Evolutionary conservation across 2,329 filamentous ascomycete genomes (phyloP).

Genomic region (Xylaria sp.): DNA sequence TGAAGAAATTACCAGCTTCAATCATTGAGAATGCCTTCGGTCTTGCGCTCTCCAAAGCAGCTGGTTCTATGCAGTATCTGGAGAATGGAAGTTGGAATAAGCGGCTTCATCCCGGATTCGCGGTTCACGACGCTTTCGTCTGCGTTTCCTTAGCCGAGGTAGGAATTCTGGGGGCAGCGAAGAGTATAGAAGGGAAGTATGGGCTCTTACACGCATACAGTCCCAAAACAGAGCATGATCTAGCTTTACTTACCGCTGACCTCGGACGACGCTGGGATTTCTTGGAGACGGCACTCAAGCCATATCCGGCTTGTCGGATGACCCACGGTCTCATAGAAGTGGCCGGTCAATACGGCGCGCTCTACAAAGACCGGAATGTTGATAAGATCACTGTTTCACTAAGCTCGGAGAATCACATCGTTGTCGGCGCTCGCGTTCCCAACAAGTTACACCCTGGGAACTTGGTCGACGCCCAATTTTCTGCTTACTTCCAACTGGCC

Average conservation of each 20-base stretch:
- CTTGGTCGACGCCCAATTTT: constrained; percentile 1
- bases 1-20: background rate
- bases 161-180: constrained; percentile 41
- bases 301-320: background rate
- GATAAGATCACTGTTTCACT: constrained; percentile 1
- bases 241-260: background rate
- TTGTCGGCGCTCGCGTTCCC: background rate
- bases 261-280: constrained; percentile 1
- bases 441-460: background rate
- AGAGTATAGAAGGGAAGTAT: constrained; percentile 41
- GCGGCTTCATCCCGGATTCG: constrained; percentile 45
- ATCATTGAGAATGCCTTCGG: background rate
- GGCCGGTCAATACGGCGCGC: background rate
- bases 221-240: background rate
- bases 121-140: constrained; percentile 45
- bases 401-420: background rate
- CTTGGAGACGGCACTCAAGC: background rate
- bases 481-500: background rate
- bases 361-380: background rate
- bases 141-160: constrained; percentile 42
- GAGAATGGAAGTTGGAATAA: constrained; percentile 48
- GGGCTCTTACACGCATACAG: constrained; percentile 23
- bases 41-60: constrained; percentile 37
- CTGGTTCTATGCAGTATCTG: constrained; percentile 47
- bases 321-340: constrained; percentile 1